Percentiles rank a stretch among this genome's conserved stretches.
Conservation (phyloP, 1,284 basidiomycete genomes). For the Agroathelia rolfsii region DNA sequence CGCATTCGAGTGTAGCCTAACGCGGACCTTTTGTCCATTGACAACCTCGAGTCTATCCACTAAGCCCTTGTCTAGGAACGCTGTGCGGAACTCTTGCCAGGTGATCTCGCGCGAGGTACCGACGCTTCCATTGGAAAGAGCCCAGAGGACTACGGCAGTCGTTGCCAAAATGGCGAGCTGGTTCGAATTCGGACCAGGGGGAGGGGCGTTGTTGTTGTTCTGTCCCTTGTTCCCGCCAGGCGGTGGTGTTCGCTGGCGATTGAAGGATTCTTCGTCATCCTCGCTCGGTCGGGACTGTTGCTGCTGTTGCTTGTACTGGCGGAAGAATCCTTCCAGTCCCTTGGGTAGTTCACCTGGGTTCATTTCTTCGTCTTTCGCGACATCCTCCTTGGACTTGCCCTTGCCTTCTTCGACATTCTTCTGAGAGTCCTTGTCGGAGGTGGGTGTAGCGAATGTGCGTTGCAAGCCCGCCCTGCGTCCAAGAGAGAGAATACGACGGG, state of each 20-base stretch:
- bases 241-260: constrained; percentile 33
- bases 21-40: constrained; percentile 84
- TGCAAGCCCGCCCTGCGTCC: too few relatives aligned
- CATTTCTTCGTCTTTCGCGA: constrained; percentile 23
- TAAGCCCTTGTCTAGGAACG: constrained; percentile 91
- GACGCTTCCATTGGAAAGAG: constrained; percentile 50
- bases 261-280: constrained; percentile 27
- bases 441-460: too few relatives aligned
- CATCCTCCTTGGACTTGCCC: constrained; percentile 29
- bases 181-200: constrained; percentile 45
- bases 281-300: too few relatives aligned
- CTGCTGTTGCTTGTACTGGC: constrained; percentile 55
- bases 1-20: constrained; percentile 82
- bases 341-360: too few relatives aligned
- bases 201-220: constrained; percentile 34
- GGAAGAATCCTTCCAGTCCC: constrained; percentile 71
- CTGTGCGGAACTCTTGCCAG: constrained; percentile 97
- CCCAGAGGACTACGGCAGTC: constrained; percentile 57
- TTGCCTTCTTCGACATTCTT: constrained; percentile 23
- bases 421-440: too few relatives aligned
- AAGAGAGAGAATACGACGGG: too few relatives aligned
- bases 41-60: constrained; percentile 93
- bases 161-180: constrained; percentile 54
- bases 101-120: constrained; percentile 82
- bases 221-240: constrained; percentile 31